Evolutionary conservation across 139 green algal species (phyloP).

Genomic region (Micractinium sp.): DNA sequence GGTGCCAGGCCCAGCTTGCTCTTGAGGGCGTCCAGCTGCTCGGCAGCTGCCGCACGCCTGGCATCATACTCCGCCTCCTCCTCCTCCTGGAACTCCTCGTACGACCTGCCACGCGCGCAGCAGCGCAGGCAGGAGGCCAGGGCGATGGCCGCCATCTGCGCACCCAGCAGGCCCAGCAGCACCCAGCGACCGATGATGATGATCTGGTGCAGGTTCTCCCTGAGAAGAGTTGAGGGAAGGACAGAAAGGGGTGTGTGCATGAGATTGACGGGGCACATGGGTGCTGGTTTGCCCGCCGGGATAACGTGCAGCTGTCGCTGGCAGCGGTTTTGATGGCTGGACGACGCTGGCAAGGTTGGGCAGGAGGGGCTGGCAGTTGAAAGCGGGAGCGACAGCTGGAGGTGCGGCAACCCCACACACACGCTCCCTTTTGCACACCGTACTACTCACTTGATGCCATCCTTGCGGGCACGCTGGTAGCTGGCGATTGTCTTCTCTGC

Average conservation of each 20-base stretch:
- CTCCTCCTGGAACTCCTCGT: constrained; percentile 38
- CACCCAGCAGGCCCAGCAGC: constrained; percentile 41
- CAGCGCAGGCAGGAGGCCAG: constrained; percentile 19
- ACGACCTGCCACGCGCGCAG: background rate
- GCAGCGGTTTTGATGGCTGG: too few species aligned
- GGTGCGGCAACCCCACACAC: too few species aligned
- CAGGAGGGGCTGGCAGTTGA: too few species aligned
- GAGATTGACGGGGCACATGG: background rate
- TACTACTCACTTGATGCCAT: constrained; percentile 9
- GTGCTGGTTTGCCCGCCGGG: too few species aligned
- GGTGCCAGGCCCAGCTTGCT: constrained; percentile 21
- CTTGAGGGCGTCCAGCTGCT: constrained; percentile 17
- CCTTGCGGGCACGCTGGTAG: background rate
- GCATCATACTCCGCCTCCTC: constrained; percentile 28
- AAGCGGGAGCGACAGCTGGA: too few species aligned
- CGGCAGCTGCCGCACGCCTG: background rate
- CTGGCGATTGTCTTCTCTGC: constrained; percentile 19
- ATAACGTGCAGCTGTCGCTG: too few species aligned
- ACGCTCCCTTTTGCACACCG: background rate
- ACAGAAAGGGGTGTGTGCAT: background rate
- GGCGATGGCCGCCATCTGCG: constrained; percentile 33
- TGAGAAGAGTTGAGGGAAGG: background rate
- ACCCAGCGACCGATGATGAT: constrained; percentile 43
- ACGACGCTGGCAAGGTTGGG: too few species aligned
- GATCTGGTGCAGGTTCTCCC: constrained; percentile 32